Base-by-base conservation (phyloP, 306 rosid species). In the Mimosa bimucronata region DNA sequence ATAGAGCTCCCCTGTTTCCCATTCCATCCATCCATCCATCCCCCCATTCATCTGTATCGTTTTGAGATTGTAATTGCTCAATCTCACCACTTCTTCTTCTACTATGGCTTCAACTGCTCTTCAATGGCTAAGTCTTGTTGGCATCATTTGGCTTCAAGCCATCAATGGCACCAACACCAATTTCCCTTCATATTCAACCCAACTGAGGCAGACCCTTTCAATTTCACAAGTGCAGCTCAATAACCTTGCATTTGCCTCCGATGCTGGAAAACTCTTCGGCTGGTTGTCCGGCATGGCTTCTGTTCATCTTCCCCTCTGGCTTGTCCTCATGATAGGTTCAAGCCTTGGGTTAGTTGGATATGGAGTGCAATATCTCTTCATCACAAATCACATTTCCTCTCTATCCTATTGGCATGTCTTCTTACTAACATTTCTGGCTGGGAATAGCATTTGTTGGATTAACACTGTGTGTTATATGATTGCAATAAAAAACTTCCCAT, bases 281-380 rank as follows among this genome's bases (percentile, higher is more conserved):
- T 53, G 26, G 26, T 7, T 53, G 26, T 53, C 61, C 12, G 61
- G 61, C 61, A n/a, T 53, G 61, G 26, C 61, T 53, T 53, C 61
- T 6, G 26, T 53, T 53, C 12, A 11, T 25, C 61, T 53, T n/a
- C 61, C 61, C 25, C 61, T 53, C 12, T 18, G 57, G 23, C 57
- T 16, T 16, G 57, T 50, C 57, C 57, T 50, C 57, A 50, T 50
- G 9, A 50, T n/a, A 25, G 61, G 61, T 53, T 53, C 61, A 53
- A 7, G 12, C 26, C 61, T 53, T 53, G 61, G 61, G 2, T 53
- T 53, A 10, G 9, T 53, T 53, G 61, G 61, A 19, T 53, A n/a
- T 53, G 61, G 61, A 53, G 61, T 53, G 28, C 61, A n/a, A 53
- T 53, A 53, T 53, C 61, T 53, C 61, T 53, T 53, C 61, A n/a